Percentiles rank a stretch among this genome's conserved stretches.
phyloP scores from a whole-genome alignment of 495 filamentous ascomycete species.

The Talaromyces liani region DNA sequence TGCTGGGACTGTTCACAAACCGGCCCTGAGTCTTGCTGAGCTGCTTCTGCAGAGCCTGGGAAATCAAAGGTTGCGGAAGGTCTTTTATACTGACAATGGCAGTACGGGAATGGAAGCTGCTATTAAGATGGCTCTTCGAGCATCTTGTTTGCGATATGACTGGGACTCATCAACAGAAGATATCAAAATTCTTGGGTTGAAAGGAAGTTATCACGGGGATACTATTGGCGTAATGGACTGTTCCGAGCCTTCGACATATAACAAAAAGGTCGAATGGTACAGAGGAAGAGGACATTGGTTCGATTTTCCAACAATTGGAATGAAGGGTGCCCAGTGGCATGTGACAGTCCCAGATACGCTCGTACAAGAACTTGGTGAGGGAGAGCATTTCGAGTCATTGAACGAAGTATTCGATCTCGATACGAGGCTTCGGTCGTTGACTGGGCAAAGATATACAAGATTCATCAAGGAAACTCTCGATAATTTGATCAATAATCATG shows the following conservation, averaged over 20 bases:
- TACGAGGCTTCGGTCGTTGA: slow-evolving; percentile 29
- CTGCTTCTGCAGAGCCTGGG: slow-evolving; percentile 44
- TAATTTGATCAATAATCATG: slow-evolving; percentile 39
- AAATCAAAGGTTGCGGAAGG: slow-evolving; percentile 54
- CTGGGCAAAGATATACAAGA: slow-evolving; percentile 42
- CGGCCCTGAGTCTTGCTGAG: slow-evolving; percentile 58
- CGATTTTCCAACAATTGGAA: slow-evolving; percentile 61
- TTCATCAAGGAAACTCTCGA: slow-evolving; percentile 50
- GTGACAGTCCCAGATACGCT: slow-evolving; percentile 46
- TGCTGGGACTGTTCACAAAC: slow-evolving; percentile 62
- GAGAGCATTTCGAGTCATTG: slow-evolving; percentile 41
- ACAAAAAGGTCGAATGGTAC: slow-evolving; percentile 77
- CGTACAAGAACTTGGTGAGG: slow-evolving; percentile 35
- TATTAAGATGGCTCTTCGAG: slow-evolving; percentile 69
- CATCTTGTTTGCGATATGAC: slow-evolving; percentile 52
- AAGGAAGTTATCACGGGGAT: slow-evolving; percentile 74
- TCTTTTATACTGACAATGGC: slow-evolving; percentile 75
- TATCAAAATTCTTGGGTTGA: slow-evolving; percentile 60
- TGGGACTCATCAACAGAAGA: slow-evolving; percentile 48
- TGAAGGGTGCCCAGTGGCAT: slow-evolving; percentile 54
- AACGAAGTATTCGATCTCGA: slow-evolving; percentile 55
- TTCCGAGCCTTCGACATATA: slow-evolving; percentile 62
- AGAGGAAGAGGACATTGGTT: slow-evolving; percentile 67
- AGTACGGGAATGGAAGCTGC: slow-evolving; percentile 75
- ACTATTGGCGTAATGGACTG: slow-evolving; percentile 79